phyloP scores from a whole-genome alignment of 768 basidiomycete species.

The Hirschioporus abietinus region DNA sequence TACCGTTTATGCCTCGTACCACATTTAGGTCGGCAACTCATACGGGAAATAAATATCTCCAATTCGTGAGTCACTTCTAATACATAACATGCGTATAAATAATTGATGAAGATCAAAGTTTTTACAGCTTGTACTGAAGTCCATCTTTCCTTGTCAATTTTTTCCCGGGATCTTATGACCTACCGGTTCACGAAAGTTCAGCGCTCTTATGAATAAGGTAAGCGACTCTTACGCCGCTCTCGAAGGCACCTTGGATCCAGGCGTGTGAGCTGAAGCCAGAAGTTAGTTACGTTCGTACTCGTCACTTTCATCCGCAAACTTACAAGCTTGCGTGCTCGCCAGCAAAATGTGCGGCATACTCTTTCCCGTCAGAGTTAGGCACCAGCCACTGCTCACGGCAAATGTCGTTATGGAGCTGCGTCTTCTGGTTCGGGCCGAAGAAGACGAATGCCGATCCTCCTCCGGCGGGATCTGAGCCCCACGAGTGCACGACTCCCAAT shows the following conservation, averaged over 20 bases:
- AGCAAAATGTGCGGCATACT: neutral
- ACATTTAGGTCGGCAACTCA: too few species aligned
- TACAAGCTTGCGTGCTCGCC: neutral
- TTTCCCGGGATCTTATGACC: too few species aligned
- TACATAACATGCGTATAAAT: neutral
- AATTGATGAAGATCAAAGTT: neutral
- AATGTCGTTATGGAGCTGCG: neutral
- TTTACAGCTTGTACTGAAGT: neutral
- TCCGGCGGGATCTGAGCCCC: neutral
- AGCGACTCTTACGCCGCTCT: neutral
- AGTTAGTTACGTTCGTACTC: neutral
- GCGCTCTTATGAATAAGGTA: neutral
- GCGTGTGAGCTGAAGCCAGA: neutral
- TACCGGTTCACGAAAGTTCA: neutral
- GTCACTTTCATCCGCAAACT: neutral
- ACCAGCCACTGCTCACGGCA: neutral
- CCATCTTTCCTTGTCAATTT: neutral
- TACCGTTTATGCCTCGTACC: too few species aligned
- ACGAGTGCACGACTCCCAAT: neutral
- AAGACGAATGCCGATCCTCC: neutral
- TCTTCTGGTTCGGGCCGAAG: neutral
- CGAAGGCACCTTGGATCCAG: neutral
- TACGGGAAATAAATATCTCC: neutral
- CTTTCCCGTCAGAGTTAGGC: neutral
- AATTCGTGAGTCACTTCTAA: neutral